Evolutionary conservation across 805 yeast genomes (phyloP).

Genomic region (Wickerhamomyces rabaulensis): DNA sequence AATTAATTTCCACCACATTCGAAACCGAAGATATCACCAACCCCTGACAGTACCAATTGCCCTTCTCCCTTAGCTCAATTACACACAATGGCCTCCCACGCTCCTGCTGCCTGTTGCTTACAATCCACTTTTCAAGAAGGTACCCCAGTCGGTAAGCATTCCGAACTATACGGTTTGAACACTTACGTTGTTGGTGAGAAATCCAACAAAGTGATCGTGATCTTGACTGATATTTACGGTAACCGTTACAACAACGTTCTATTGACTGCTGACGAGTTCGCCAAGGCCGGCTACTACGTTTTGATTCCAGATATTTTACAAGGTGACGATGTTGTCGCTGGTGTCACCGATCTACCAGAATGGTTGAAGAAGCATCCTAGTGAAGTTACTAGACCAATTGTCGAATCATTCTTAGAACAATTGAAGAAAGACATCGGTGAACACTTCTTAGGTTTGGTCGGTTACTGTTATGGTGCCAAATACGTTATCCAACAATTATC

Average conservation of each 20-base stretch:
- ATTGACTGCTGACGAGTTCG: conserved; percentile 63
- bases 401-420: conserved; percentile 40
- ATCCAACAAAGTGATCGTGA: conserved; percentile 47
- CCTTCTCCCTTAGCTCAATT: not conserved
- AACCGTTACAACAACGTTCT: conserved; percentile 48
- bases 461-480: conserved; percentile 86
- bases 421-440: conserved; percentile 42
- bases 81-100: conserved; percentile 41
- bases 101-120: conserved; percentile 47
- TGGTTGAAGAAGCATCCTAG: conserved; percentile 56
- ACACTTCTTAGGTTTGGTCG: conserved; percentile 51
- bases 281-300: conserved; percentile 57
- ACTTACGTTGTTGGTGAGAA: conserved; percentile 44
- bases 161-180: conserved; percentile 37
- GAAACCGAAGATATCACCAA: too few species aligned
- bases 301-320: conserved; percentile 72
- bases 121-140: conserved; percentile 42
- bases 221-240: conserved; percentile 71
- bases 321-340: conserved; percentile 37
- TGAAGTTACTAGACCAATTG: conserved; percentile 43
- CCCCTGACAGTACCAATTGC: too few species aligned
- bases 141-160: conserved; percentile 37
- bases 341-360: conserved; percentile 20
- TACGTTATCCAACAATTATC: conserved; percentile 49
- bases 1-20: too few species aligned